Base-by-base conservation (phyloP, 2,329 filamentous ascomycete genomes). In the Microdochium paspali region DNA sequence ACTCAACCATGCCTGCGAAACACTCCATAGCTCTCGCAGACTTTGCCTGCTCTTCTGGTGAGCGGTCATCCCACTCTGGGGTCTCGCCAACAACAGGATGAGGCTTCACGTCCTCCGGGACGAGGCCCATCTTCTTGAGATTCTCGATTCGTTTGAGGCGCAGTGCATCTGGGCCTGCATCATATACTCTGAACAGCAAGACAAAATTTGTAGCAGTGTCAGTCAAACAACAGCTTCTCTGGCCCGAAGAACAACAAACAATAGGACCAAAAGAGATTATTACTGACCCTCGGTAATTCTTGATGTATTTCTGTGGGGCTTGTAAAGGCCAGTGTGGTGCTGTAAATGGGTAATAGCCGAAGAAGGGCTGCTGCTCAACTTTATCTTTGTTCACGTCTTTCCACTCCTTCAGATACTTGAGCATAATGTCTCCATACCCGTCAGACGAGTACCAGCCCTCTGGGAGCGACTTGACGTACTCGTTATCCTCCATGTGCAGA, bases 1-100 rank as follows among this genome's bases (percentile, higher is more conserved):
- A 67, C 48, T 79, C 74, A 10, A 79, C 74, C 74, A 80, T 79
- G 1, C 66, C 77, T 0, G 76, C 75, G 47, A 72, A 80, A 10
- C 74, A 68, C 52, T 79, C 62, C 63, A 66, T 66, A 26, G 57
- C 56, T 12, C 61, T 50, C 6, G 56, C 54, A 2, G 61, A 61
- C 10, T 49, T 46, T 12, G 24, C 45, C 28, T 53, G 53, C 15
- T 55, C 53, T 18, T 55, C 51, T 15, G 54, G 54, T 15, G 50
- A 24, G 10, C 58, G 43, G 24, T 57, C 50, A 7, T 51, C 53
- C 56, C 56, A 59, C 24, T 50, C 50, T 15, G 47, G 48, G 12
- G 50, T 51, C 32, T 50, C 53, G 42, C 50, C 50, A 10, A 54
- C 51, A 24, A 59, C 48, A 10, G 54, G 53, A 5, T 53, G 52